Percentiles rank a stretch among this genome's conserved stretches.
Evolutionary conservation across 2,329 filamentous ascomycete species (phyloP).

Genomic region (Xylaria sp.): DNA sequence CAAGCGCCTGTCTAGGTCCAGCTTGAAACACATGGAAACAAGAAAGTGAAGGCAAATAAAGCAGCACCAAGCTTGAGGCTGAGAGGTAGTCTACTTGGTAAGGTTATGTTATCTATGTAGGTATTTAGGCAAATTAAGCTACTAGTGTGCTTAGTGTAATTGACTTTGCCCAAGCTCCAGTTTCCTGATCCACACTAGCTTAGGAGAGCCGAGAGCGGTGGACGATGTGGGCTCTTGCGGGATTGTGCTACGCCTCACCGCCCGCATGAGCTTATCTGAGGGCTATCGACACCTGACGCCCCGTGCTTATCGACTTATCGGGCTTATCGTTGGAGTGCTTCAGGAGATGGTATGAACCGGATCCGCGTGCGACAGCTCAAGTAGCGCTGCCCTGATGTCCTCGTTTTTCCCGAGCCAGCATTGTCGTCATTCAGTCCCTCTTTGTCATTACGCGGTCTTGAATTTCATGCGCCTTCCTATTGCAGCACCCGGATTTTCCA

Average conservation of each 20-base stretch:
- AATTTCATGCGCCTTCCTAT: slow-evolving; percentile 19
- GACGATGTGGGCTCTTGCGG: slow-evolving; percentile 11
- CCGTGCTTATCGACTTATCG: slow-evolving; percentile 26
- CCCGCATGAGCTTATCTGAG: slow-evolving; percentile 10
- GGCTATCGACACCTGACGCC: slow-evolving; percentile 19
- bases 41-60: too few species aligned
- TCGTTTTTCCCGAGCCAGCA: slow-evolving; percentile 29
- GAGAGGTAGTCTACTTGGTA: too few species aligned
- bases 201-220: slow-evolving; percentile 27
- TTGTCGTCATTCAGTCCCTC: slow-evolving; percentile 11
- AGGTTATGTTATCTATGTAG: not conserved
- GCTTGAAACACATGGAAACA: not conserved
- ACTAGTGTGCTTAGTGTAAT: not conserved
- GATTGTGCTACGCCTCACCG: slow-evolving; percentile 27
- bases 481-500: slow-evolving; percentile 35
- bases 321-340: slow-evolving; percentile 30
- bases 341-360: slow-evolving; percentile 32
- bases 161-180: not conserved
- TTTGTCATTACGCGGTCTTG: not conserved
- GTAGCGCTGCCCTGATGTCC: slow-evolving; percentile 33
- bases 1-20: not conserved
- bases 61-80: too few species aligned
- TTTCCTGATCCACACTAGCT: not conserved
- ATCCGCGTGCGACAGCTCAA: slow-evolving; percentile 44
- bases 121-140: too few species aligned